Percentiles rank a stretch among this genome's conserved stretches.
Conservation (phyloP, 306 rosid species). For the Rosa persica region DNA sequence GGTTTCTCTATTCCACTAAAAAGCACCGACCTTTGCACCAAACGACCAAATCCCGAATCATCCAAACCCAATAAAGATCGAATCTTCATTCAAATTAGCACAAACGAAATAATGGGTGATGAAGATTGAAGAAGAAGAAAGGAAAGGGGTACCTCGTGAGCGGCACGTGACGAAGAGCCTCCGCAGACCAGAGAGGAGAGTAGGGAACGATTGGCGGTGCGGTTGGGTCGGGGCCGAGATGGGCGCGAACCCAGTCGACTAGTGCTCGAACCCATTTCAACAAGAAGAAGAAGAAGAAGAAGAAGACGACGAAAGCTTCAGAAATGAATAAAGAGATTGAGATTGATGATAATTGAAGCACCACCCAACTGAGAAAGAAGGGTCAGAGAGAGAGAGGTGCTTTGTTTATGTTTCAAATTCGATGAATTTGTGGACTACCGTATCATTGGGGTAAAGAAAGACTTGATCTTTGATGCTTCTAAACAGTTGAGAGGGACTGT, state of each 20-base stretch:
- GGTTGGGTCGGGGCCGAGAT: constrained; percentile 49
- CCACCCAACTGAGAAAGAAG: constrained; percentile 1
- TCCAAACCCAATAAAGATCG: constrained; percentile 12
- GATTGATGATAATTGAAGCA: constrained; percentile 40
- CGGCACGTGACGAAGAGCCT: constrained; percentile 56
- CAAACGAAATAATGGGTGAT: constrained; percentile 19
- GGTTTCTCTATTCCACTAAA: not conserved
- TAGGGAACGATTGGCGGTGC: constrained; percentile 53
- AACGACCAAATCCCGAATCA: constrained; percentile 29
- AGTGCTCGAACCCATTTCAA: not conserved
- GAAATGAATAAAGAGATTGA: not conserved
- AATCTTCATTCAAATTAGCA: constrained; percentile 19
- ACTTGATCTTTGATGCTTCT: not conserved
- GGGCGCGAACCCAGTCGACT: constrained; percentile 68
- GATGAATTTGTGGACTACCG: constrained; percentile 24
- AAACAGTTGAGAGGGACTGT: not conserved
- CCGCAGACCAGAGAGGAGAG: constrained; percentile 74
- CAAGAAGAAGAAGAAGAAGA: no score
- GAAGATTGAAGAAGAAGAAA: no score
- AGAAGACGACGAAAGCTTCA: no score
- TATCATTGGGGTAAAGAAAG: constrained; percentile 18
- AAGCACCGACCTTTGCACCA: constrained; percentile 21
- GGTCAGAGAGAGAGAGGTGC: not conserved
- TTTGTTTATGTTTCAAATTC: constrained; percentile 30
- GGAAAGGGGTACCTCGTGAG: constrained; percentile 38